Conservation (phyloP, 371 early-diverging fungal genomes). For the Haplosporangium sp. region DNA sequence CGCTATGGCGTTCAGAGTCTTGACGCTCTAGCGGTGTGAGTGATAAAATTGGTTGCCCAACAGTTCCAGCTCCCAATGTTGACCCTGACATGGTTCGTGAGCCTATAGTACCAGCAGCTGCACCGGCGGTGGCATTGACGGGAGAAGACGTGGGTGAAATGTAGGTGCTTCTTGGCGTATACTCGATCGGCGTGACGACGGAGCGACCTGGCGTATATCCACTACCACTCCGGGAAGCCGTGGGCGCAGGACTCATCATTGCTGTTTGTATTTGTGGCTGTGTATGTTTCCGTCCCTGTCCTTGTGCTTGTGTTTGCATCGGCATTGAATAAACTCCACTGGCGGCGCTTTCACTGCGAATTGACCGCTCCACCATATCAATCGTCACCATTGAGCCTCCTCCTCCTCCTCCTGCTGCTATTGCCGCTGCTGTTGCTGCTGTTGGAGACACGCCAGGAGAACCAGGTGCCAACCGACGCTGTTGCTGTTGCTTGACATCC, state of each 20-base stretch:
- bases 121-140: background rate
- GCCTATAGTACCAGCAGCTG: background rate
- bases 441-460: too few relatives aligned
- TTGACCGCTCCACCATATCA: too few relatives aligned
- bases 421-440: slow-evolving; percentile 1
- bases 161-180: slow-evolving; percentile 13
- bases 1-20: background rate
- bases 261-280: background rate
- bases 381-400: too few relatives aligned
- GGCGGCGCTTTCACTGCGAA: too few relatives aligned
- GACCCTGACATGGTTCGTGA: too few relatives aligned
- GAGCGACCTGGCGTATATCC: background rate
- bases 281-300: too few relatives aligned
- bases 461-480: too few relatives aligned
- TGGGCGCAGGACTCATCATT: too few relatives aligned
- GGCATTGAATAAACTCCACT: too few relatives aligned
- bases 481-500: slow-evolving; percentile 4
- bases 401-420: background rate
- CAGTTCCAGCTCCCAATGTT: too few relatives aligned
- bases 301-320: too few relatives aligned
- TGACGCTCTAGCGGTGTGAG: background rate
- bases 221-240: too few relatives aligned
- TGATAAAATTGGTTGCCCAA: background rate
- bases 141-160: background rate
- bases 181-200: background rate